Percentiles rank a stretch among this genome's conserved stretches.
These are phyloP conservation scores for Aspergillus spinulosporus DNA, from an alignment of 2,329 filamentous ascomycete genomes.

Conservation along the genomic window DNA sequence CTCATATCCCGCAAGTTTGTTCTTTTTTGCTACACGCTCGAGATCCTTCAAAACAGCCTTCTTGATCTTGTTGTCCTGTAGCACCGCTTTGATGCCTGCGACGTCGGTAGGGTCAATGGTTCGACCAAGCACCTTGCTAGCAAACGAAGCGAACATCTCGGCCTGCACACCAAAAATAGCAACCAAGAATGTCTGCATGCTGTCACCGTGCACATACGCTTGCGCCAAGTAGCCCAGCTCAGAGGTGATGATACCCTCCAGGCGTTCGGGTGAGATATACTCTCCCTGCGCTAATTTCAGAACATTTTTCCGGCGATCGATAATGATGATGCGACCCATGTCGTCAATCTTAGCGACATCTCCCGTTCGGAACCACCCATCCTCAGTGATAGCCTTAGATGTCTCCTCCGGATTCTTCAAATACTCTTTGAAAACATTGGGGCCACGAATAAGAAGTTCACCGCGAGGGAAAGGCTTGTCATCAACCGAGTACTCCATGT, in stretches of 20 bases:
- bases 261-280: constrained; percentile 94
- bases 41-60: constrained; percentile 76
- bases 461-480: constrained; percentile 90
- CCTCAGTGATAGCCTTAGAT: constrained; percentile 72
- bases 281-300: constrained; percentile 97
- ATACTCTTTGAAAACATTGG: constrained; percentile 81
- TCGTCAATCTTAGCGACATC: constrained; percentile 87
- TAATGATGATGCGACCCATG: constrained; percentile 83
- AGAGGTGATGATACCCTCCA: constrained; percentile 91
- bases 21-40: constrained; percentile 73
- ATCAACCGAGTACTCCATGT: constrained; percentile 86
- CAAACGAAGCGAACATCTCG: constrained; percentile 76
- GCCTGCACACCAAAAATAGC: constrained; percentile 87
- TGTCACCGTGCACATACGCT: constrained; percentile 89
- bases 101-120: constrained; percentile 64
- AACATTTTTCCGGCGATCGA: constrained; percentile 99
- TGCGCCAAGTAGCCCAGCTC: constrained; percentile 75
- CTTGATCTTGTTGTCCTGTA: constrained; percentile 68
- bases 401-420: constrained; percentile 90
- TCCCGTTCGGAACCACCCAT: constrained; percentile 97
- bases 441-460: constrained; percentile 80
- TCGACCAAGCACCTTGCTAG: constrained; percentile 71
- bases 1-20: constrained; percentile 92
- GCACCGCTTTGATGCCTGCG: constrained; percentile 65
- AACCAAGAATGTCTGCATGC: constrained; percentile 76